These are phyloP conservation scores for Gnaphalium uliginosum DNA, from an alignment of 129 eudicot species.

Conservation along the genomic window DNA sequence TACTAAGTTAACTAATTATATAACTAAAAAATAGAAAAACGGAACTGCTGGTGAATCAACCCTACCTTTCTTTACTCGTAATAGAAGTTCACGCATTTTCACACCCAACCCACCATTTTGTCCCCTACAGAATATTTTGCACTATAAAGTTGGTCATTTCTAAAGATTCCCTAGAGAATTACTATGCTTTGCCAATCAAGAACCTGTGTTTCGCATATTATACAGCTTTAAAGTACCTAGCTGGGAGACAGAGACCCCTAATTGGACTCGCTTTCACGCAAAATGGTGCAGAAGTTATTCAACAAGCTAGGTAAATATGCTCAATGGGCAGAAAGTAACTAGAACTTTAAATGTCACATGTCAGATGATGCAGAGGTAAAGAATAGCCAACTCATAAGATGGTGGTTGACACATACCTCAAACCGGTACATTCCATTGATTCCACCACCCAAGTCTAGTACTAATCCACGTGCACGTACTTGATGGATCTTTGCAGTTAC, in stretches of 20 bases:
- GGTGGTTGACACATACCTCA: slow-evolving; percentile 52
- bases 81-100: not conserved
- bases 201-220: not conserved
- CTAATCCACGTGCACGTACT: slow-evolving; percentile 83
- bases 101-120: slow-evolving; percentile 3
- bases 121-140: not conserved
- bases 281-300: not conserved
- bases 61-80: not conserved
- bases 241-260: not conserved
- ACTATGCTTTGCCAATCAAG: not conserved
- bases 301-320: not conserved
- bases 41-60: not conserved
- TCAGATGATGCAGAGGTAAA: not conserved
- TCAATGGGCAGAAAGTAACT: not conserved
- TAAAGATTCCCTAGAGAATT: not conserved
- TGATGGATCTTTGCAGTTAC: slow-evolving; percentile 73
- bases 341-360: not conserved
- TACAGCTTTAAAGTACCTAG: not conserved
- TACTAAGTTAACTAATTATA: not conserved
- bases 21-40: not conserved
- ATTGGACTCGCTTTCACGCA: not conserved
- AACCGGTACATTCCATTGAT: slow-evolving; percentile 74
- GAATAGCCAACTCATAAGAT: slow-evolving; percentile 4
- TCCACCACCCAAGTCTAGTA: slow-evolving; percentile 87
- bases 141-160: not conserved